A percentile compares a stretch with the other conserved stretches of the same genome.
Conservation (phyloP, 192 early-diverging fungal genomes). For the Diversispora epigaea region DNA sequence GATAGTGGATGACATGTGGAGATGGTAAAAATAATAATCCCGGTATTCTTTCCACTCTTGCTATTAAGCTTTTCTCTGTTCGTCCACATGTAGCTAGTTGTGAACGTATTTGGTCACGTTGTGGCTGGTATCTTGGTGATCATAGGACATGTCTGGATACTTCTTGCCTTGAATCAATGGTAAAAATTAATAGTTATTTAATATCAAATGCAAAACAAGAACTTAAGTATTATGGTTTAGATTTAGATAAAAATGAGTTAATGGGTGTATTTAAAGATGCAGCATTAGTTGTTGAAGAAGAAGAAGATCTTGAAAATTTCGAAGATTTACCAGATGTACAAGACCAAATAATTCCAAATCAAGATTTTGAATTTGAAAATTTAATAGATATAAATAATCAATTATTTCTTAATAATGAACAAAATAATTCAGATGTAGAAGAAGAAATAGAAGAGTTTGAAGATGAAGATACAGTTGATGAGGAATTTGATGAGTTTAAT, state of each 20-base stretch:
- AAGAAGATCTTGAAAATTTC: not conserved
- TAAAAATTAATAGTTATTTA: too few species aligned
- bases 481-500: too few species aligned
- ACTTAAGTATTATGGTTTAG: not conserved
- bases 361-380: too few species aligned
- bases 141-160: too few species aligned
- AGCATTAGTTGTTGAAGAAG: not conserved
- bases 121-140: not conserved
- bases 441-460: too few species aligned
- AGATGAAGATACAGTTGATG: too few species aligned
- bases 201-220: slow-evolving; percentile 7
- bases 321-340: too few species aligned
- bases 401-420: too few species aligned
- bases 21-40: not conserved
- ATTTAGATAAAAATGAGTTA: not conserved
- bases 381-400: too few species aligned
- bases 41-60: not conserved
- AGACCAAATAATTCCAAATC: too few species aligned
- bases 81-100: slow-evolving; percentile 4
- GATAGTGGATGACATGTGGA: not conserved
- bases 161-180: too few species aligned
- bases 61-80: slow-evolving; percentile 11
- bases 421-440: too few species aligned
- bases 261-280: not conserved
- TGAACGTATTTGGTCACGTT: not conserved